Percentiles rank a stretch among this genome's conserved stretches.
Evolutionary conservation across 2,329 filamentous ascomycete genomes (phyloP).

Genomic region (Daldinia eschscholtzii): DNA sequence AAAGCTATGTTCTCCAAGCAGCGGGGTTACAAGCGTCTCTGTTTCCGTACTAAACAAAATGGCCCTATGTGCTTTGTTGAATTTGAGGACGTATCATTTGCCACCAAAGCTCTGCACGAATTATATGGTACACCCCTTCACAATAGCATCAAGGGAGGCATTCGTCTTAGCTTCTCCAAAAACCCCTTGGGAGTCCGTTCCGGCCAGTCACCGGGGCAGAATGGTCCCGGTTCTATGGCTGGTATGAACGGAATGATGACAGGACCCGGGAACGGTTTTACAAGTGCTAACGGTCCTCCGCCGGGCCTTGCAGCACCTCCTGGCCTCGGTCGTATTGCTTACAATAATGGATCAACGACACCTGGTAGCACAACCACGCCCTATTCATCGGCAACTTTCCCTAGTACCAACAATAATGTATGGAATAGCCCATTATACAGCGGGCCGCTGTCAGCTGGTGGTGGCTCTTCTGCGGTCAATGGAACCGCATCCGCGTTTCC

Average conservation of each 20-base stretch:
- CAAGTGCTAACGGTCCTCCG: conserved; percentile 79
- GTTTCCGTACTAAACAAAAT: conserved; percentile 94
- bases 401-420: conserved; percentile 40
- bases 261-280: conserved; percentile 69
- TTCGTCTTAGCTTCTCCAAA: conserved; percentile 96
- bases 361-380: conserved; percentile 44
- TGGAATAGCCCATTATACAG: conserved; percentile 48
- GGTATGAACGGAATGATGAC: conserved; percentile 71
- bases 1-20: conserved; percentile 94
- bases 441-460: conserved; percentile 45
- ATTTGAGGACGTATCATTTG: conserved; percentile 92
- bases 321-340: conserved; percentile 63
- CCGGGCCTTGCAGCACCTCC: conserved; percentile 84
- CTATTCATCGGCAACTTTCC: conserved; percentile 45
- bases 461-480: conserved; percentile 45
- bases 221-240: conserved; percentile 58
- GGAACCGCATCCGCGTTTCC: conserved; percentile 44
- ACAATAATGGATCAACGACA: conserved; percentile 42
- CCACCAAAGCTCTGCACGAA: conserved; percentile 90
- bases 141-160: conserved; percentile 94
- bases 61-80: conserved; percentile 99
- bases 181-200: conserved; percentile 94
- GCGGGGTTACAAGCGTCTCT: conserved; percentile 93
- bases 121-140: conserved; percentile 88
- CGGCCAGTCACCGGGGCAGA: conserved; percentile 69